Evolutionary conservation across 163 green algal species (phyloP), one percentile per base, ranked within the genome.

Genomic region (Smithsoniella earleae): DNA sequence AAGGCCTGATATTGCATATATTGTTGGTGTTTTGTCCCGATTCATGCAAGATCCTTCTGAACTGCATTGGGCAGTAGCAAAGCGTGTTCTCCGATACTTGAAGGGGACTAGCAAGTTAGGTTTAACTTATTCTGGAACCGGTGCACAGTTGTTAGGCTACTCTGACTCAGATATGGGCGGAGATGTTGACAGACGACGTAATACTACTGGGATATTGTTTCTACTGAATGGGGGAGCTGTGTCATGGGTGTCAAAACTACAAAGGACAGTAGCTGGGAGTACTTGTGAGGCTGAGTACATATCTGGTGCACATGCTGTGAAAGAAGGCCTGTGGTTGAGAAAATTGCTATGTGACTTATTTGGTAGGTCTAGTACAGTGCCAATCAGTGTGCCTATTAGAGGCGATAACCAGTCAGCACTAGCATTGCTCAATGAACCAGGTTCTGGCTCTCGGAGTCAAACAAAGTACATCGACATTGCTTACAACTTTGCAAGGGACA

Each of bases 211-310:
- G 8, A 80, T 78, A 31, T 65, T 79, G n/a, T 84, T 82, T 75
- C 72, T 64, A 2, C 30, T 80, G 3, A 13, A 38, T 52, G 78
- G 76, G 1, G 78, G 77, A 13, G 75, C 73, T 18, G 52, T 85
- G 18, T 75, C 43, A 13, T 87, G 82, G 82, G 45, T 25, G 4
- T 78, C 65, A 36, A 79, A 77, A 54, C 38, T 78, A 69, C 82
- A 87, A 63, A 36, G n/a, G 0, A 82, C 76, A 10, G 82, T 87
- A 1, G 76, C 82, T 25, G 22, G 63, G 3, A 80, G 66, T 2
- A 84, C 80, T 10, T 63, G 73, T 1, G 80, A 87, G 73, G 80
- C 82, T 27, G 78, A 87, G 62, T 87, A 87, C 66, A 84, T 86
- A 73, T 78, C 78, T 31, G 79, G 79, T 27, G 54, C 66, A 44